Conservation (phyloP, 441 rosid genomes). For the Brassica hybrid region DNA sequence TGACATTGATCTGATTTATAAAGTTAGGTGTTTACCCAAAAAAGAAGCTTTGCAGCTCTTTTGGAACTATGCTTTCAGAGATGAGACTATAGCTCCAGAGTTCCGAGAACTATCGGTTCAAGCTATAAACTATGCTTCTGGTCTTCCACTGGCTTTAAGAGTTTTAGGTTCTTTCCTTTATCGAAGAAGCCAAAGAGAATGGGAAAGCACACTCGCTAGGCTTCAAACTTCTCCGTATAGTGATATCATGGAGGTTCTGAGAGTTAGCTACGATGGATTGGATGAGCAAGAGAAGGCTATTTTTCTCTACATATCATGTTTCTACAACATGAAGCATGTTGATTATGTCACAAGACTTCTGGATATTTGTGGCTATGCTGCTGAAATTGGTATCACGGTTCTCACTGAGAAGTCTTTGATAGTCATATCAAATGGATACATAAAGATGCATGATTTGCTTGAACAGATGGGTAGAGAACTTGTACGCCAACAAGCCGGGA, state of each 20-base stretch:
- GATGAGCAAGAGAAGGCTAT: constrained; percentile 38
- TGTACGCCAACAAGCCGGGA: constrained; percentile 38
- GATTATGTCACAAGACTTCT: constrained; percentile 27
- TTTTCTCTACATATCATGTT: constrained; percentile 50
- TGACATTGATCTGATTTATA: constrained; percentile 32
- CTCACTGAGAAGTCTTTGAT: constrained; percentile 45
- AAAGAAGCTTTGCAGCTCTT: constrained; percentile 45
- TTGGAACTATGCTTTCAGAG: constrained; percentile 41
- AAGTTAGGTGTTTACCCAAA: constrained; percentile 13
- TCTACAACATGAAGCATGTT: constrained; percentile 30
- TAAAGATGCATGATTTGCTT: constrained; percentile 51
- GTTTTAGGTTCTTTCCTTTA: constrained; percentile 45
- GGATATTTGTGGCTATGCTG: constrained; percentile 37
- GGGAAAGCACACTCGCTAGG: constrained; percentile 39
- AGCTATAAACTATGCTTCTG: constrained; percentile 38
- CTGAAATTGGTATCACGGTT: constrained; percentile 35
- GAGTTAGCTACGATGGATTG: constrained; percentile 51
- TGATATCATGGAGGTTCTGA: constrained; percentile 34
- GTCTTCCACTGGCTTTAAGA: constrained; percentile 51
- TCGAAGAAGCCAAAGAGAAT: constrained; percentile 30
- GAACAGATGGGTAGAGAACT: constrained; percentile 50
- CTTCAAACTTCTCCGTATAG: constrained; percentile 36
- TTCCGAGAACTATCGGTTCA: constrained; percentile 9
- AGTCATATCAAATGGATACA: constrained; percentile 6
- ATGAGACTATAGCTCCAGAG: neutral